Base-by-base conservation (phyloP, 306 rosid species). In the Biancaea sappan region DNA sequence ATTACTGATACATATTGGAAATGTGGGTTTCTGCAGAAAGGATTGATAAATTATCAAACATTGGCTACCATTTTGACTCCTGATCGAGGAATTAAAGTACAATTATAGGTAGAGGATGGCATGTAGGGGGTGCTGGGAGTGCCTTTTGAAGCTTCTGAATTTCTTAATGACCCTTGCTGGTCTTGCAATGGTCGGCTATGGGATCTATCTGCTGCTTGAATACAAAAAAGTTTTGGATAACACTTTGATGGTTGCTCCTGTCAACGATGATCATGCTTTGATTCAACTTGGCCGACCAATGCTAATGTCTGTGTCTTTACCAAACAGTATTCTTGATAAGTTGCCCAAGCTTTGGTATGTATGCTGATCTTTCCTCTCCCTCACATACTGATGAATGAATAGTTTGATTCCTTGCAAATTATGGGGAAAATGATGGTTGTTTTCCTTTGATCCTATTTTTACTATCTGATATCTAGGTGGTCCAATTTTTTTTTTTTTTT, bases 61-160 rank as follows among this genome's bases (percentile, higher is more conserved):
- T 73, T 48, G 77, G 60, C n/a, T 65, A 64, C 65, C 69, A 3
- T 44, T 71, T 82, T 66, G 77, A 60, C 71, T 81, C 80, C 38
- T 67, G 80, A 69, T 77, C 22, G 64, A 76, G 82, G 83, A 72
- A 62, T 85, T 69, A 51, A 51, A 75, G 71, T 38, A 56, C 13
- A 50, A 16, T 73, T 63, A 15, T 29, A 48, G 57, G 74, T 76
- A 61, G 77, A 85, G 63, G 85, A 93, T 94, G 99, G 89, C 97
- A 0, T 94, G 99, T 83, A 88, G 82, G 83, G 97, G 99, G 38
- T 94, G 84, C 77, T 94, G 92, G 82, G 97, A 84, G 84, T 94
- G 89, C 69, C 79, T 92, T 58, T 84, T 94, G 88, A 94, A 92
- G 89, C 84, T 94, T 76, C 84, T 94, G 58, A 94, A 94, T 89